Evolutionary conservation across 2,329 filamentous ascomycete species (phyloP), one percentile per base, ranked within the genome.

Genomic region (Chlorencoelia australis): DNA sequence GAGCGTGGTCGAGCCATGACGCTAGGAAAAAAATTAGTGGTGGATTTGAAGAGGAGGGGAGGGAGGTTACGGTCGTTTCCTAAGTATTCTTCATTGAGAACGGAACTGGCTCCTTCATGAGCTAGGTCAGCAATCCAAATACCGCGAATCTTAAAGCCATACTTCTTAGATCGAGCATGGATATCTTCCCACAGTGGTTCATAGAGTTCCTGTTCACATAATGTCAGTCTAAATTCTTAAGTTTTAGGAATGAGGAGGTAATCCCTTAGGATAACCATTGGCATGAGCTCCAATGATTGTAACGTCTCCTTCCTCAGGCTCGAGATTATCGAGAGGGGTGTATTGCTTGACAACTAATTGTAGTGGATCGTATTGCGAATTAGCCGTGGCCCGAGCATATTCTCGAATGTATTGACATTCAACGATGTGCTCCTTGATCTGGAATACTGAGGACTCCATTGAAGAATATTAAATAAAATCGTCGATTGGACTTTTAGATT

Each of bases 151-250:
- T 69, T 67, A 48, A 91, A 72, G 15, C 75, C 76, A 38, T 68
- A 63, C 9, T 60, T 54, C 43, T 69, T 67, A 8, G 76, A 63
- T 13, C 67, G 63, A 14, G 66, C 59, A 46, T 82, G 65, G 1
- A 95, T 64, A 33, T 94, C 84, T 41, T 88, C 83, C 82, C 87
- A 94, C 0, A 94, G 65, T 0, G 88, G 82, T 52, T 94, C 88
- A 53, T 94, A 94, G 2, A 94, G 62, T 64, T 95, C 88, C 81
- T 86, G 34, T 3, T n/a, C n/a, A n/a, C 15, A 5, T 16, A 38
- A 22, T 7, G 24, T n/a, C 15, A 25, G 7, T 8, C n/a, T 4
- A 17, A 7, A 17, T 21, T 16, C 9, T 26, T 15, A 24, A 14
- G 18, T n/a, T n/a, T 28, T 9, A 13, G 26, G 7, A 19, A 6